phyloP scores from a whole-genome alignment of 495 filamentous ascomycete species.

The Neurospora cerealis region DNA sequence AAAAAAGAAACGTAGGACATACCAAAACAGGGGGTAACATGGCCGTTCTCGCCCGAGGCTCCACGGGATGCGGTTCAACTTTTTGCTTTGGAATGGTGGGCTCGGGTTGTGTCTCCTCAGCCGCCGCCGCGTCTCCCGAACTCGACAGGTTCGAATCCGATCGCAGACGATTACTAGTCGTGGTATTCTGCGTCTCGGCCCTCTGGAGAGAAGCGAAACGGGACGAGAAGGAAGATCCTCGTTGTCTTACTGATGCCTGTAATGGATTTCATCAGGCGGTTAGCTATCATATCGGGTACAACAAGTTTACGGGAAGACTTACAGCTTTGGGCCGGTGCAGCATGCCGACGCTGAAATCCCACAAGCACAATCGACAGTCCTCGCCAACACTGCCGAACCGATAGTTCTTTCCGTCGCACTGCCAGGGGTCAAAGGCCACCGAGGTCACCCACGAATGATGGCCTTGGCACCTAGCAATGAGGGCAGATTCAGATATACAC shows the following conservation, averaged over 20 bases:
- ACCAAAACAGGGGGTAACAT: slow-evolving; percentile 92
- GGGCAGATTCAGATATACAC: slow-evolving; percentile 70
- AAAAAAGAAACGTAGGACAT: slow-evolving; percentile 13
- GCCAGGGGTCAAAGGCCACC: slow-evolving; percentile 91
- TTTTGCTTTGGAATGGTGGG: slow-evolving; percentile 15
- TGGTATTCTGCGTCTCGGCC: slow-evolving; percentile 39
- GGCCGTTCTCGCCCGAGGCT: slow-evolving; percentile 68
- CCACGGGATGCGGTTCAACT: slow-evolving; percentile 63
- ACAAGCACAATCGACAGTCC: slow-evolving; percentile 79
- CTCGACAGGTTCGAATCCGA: slow-evolving; percentile 48
- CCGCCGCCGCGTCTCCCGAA: slow-evolving; percentile 30
- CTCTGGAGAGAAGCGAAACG: slow-evolving; percentile 36
- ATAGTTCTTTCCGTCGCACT: slow-evolving; percentile 90
- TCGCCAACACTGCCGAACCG: slow-evolving; percentile 93
- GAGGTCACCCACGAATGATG: slow-evolving; percentile 93
- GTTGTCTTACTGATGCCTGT: slow-evolving; percentile 44
- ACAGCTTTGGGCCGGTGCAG: slow-evolving; percentile 73
- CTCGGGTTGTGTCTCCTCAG: slow-evolving; percentile 22
- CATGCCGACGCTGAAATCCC: slow-evolving; percentile 98
- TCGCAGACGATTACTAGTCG: slow-evolving; percentile 47
- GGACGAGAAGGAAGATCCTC: slow-evolving; percentile 52
- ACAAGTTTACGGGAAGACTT: slow-evolving; percentile 2
- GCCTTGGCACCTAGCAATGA: slow-evolving; percentile 84
- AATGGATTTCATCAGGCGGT: background rate
- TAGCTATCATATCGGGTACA: background rate